Percentiles rank a stretch among this genome's conserved stretches.
Conservation (phyloP, 108 stramenopile species). For the Skeletonema potamos region DNA sequence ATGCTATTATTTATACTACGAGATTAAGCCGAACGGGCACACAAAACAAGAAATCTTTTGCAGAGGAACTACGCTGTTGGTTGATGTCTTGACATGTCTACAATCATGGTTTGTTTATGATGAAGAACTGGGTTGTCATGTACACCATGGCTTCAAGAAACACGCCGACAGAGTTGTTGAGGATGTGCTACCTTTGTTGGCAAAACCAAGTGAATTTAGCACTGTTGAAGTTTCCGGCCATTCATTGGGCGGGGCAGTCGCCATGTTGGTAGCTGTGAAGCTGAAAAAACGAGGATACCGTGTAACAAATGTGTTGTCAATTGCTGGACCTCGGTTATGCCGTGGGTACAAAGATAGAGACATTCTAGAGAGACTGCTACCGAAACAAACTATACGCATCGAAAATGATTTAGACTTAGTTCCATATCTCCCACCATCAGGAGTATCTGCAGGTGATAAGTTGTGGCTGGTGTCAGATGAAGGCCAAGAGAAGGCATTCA, state of each 20-base stretch:
- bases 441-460: slow-evolving; percentile 52
- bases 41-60: slow-evolving; percentile 64
- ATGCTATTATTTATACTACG: slow-evolving; percentile 70
- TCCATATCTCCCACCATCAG: slow-evolving; percentile 54
- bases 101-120: slow-evolving; percentile 57
- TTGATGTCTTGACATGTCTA: slow-evolving; percentile 56
- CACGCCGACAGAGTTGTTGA: slow-evolving; percentile 61
- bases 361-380: slow-evolving; percentile 31
- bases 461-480: slow-evolving; percentile 36
- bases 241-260: slow-evolving; percentile 64
- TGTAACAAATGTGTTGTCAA: slow-evolving; percentile 41
- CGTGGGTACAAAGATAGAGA: slow-evolving; percentile 29
- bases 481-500: slow-evolving; percentile 19
- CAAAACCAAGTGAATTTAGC: slow-evolving; percentile 26
- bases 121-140: slow-evolving; percentile 51
- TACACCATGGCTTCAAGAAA: slow-evolving; percentile 56
- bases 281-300: slow-evolving; percentile 55
- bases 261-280: slow-evolving; percentile 58
- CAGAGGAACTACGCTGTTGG: slow-evolving; percentile 54
- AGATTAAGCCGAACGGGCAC: slow-evolving; percentile 49
- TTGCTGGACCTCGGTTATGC: slow-evolving; percentile 62
- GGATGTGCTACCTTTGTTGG: slow-evolving; percentile 58
- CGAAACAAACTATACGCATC: slow-evolving; percentile 53
- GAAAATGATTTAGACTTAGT: slow-evolving; percentile 62
- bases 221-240: slow-evolving; percentile 66